phyloP scores from a whole-genome alignment of 2,329 filamentous ascomycete species.

The Purpureocillium lavendulum region DNA sequence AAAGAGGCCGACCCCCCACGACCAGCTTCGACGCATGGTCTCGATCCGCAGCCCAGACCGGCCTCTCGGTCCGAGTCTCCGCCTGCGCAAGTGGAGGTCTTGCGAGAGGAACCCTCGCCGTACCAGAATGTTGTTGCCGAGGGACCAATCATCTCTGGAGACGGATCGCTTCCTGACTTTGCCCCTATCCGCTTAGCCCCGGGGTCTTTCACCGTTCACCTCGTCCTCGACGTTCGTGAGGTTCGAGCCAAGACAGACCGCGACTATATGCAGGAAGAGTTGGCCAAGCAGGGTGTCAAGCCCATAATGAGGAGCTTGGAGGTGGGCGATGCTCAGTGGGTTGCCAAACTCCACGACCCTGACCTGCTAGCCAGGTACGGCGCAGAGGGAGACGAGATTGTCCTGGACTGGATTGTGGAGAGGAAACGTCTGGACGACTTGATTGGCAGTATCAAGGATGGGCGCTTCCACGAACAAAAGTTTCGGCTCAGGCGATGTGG shows the following conservation, averaged over 20 bases:
- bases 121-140: slow-evolving; percentile 33
- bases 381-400: slow-evolving; percentile 58
- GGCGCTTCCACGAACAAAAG: slow-evolving; percentile 77
- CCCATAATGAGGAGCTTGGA: slow-evolving; percentile 62
- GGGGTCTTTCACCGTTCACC: slow-evolving; percentile 61
- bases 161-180: slow-evolving; percentile 35
- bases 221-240: slow-evolving; percentile 69
- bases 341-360: slow-evolving; percentile 62
- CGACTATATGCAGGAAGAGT: slow-evolving; percentile 67
- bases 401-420: slow-evolving; percentile 75
- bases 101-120: slow-evolving; percentile 6
- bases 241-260: slow-evolving; percentile 64
- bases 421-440: slow-evolving; percentile 74
- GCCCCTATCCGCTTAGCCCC: slow-evolving; percentile 54
- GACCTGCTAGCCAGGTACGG: slow-evolving; percentile 46
- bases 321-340: slow-evolving; percentile 70
- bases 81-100: not conserved
- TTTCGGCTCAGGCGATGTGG: slow-evolving; percentile 67
- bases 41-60: not conserved
- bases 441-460: slow-evolving; percentile 73
- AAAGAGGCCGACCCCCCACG: slow-evolving; percentile 1
- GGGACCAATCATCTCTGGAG: slow-evolving; percentile 20
- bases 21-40: not conserved
- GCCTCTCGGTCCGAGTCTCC: not conserved
- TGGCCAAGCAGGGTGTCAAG: slow-evolving; percentile 55